Evolutionary conservation across 2,329 filamentous ascomycete species (phyloP), one percentile per base, ranked within the genome.

Genomic region (Diaporthe sp.): DNA sequence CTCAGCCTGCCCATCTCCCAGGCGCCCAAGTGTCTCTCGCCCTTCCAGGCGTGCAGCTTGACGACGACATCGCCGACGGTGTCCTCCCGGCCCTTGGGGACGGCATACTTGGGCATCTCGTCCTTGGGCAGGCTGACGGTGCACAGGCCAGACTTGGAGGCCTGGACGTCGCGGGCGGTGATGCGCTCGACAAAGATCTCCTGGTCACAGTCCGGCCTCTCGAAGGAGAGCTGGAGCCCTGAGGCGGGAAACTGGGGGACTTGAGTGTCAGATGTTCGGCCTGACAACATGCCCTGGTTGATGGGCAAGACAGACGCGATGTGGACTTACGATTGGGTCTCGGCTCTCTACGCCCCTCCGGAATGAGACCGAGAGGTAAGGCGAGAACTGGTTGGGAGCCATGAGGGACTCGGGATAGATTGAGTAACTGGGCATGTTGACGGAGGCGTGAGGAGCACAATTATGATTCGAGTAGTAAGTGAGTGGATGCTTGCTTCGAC

Each of bases 41-140:
- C 77, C 71, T 76, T 76, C 77, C 77, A 78, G 42, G 77, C 77
- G 44, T 78, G 75, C 55, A 77, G 71, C 73, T 28, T 75, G 31
- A 77, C 76, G n/a, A 75, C 49, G 25, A 75, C 71, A 2, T 74
- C 73, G 17, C 47, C 49, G 6, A 39, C 67, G 47, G 39, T 39
- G 37, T 34, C 73, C 42, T 37, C 42, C 20, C 65, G 28, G 67
- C 55, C 61, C 37, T 22, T 28, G n/a, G 37, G 60, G 34, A 63
- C 37, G 25, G 67, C 13, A 31, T 71, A 77, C 37, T 44, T 71
- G 49, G 76, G 76, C 22, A 77, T 44, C 25, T 60, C 65, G 25
- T 58, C 63, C 71, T 44, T 60, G 63, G 61, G 61, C n/a, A 77
- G 58, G 44, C 58, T 53, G n/a, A 75, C 65, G 44, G 74, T 75